Evolutionary conservation across 148 eudicot genomes (phyloP).

Genomic region (Cornus controversa): DNA sequence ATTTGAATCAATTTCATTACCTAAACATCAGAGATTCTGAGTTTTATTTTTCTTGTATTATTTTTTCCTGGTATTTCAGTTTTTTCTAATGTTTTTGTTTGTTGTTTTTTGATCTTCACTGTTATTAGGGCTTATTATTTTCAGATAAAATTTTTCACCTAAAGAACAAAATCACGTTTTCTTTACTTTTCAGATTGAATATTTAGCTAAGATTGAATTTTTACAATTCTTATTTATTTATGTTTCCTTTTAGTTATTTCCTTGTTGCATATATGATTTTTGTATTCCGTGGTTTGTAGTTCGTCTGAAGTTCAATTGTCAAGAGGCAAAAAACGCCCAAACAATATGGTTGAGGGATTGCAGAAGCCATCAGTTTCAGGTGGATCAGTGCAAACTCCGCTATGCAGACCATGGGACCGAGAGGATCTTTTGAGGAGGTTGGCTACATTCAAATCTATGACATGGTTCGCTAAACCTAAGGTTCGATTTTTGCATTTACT

Average conservation of each 20-base stretch:
- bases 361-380: constrained; percentile 14
- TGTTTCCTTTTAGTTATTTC: background rate
- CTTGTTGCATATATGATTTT: background rate
- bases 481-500: constrained; percentile 30
- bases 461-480: constrained; percentile 99
- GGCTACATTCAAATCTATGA: constrained; percentile 94
- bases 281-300: constrained; percentile 24
- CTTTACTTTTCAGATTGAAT: background rate
- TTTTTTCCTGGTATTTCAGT: too few species aligned
- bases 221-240: constrained; percentile 5
- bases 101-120: background rate
- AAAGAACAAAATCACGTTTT: too few species aligned
- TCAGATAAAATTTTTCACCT: background rate
- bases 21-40: background rate
- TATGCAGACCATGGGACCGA: constrained; percentile 94
- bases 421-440: constrained; percentile 74
- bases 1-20: background rate
- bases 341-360: constrained; percentile 29
- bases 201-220: background rate
- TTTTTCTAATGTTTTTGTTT: too few species aligned
- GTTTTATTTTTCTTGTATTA: background rate
- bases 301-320: constrained; percentile 31
- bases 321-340: constrained; percentile 61
- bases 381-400: constrained; percentile 43
- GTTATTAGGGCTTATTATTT: background rate